Evolutionary conservation across 2,329 filamentous ascomycete species (phyloP).

Genomic region (Neofusicoccum kwambonambiense): DNA sequence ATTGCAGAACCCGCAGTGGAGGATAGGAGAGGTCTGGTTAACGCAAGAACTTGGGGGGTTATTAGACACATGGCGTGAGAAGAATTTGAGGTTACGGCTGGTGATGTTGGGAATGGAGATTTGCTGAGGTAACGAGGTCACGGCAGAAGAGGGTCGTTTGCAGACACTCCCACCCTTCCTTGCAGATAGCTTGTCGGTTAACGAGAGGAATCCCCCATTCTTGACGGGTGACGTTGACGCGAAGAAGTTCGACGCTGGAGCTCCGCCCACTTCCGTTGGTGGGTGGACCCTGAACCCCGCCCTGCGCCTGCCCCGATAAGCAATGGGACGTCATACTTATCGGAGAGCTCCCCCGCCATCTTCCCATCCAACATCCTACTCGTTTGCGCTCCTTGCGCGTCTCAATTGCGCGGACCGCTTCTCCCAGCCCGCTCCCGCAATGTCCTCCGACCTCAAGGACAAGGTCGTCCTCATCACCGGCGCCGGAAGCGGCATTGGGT

Average conservation of each 20-base stretch:
- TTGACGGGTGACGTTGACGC: not conserved
- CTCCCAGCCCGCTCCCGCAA: not conserved
- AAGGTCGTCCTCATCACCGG: conserved; percentile 86
- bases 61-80: too few species aligned
- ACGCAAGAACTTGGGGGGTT: too few species aligned
- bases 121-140: too few species aligned
- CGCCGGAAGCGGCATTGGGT: conserved; percentile 81
- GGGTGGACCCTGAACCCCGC: too few species aligned
- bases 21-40: too few species aligned
- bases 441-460: conserved; percentile 66
- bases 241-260: not conserved
- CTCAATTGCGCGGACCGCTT: not conserved
- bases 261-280: conserved; percentile 5
- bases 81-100: too few species aligned
- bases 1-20: too few species aligned
- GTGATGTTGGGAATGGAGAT: too few species aligned
- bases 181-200: not conserved
- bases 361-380: not conserved
- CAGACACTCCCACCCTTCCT: not conserved
- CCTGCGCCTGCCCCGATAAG: not conserved
- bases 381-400: not conserved
- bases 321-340: conserved; percentile 10
- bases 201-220: not conserved
- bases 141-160: too few species aligned
- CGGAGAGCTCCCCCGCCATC: not conserved